These are phyloP conservation scores for Clitoria ternatea DNA, from an alignment of 306 rosid genomes.

Conservation along the genomic window DNA sequence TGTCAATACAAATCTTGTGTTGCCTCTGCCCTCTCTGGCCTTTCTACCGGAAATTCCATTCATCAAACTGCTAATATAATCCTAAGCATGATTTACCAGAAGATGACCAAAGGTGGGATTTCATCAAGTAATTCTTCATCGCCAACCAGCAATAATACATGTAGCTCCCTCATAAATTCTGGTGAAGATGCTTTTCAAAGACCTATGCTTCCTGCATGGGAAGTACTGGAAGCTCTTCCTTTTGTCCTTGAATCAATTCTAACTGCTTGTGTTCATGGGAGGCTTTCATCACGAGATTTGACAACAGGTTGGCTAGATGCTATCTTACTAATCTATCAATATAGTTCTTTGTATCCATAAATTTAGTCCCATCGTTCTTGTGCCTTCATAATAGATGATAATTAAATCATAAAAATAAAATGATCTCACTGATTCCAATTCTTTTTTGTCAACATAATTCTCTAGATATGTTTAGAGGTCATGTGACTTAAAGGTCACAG, in stretches of 20 bases:
- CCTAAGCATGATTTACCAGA: constrained; percentile 67
- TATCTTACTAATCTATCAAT: constrained; percentile 16
- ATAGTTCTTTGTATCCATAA: constrained; percentile 9
- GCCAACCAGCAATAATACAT: constrained; percentile 38
- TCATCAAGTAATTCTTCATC: constrained; percentile 45
- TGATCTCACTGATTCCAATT: constrained; percentile 3
- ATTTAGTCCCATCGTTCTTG: neutral
- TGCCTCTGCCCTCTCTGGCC: constrained; percentile 57
- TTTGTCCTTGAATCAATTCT: constrained; percentile 69
- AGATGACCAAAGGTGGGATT: constrained; percentile 52
- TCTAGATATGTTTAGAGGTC: neutral
- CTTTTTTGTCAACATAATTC: neutral
- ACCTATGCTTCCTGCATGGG: constrained; percentile 73
- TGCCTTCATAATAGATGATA: constrained; percentile 1
- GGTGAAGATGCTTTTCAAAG: constrained; percentile 57
- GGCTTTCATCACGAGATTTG: constrained; percentile 73
- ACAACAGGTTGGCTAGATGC: constrained; percentile 61
- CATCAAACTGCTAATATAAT: constrained; percentile 60
- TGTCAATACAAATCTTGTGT: constrained; percentile 65
- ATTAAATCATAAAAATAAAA: constrained; percentile 20
- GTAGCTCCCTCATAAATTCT: constrained; percentile 38
- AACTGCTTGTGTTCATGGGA: constrained; percentile 77
- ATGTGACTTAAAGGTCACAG: too few relatives aligned
- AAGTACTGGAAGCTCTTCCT: constrained; percentile 73
- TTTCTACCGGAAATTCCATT: constrained; percentile 59